A percentile compares a stretch with the other conserved stretches of the same genome.
These are phyloP conservation scores for Solanum hybrid DNA, from an alignment of 305 asterid species.

Conservation along the genomic window DNA sequence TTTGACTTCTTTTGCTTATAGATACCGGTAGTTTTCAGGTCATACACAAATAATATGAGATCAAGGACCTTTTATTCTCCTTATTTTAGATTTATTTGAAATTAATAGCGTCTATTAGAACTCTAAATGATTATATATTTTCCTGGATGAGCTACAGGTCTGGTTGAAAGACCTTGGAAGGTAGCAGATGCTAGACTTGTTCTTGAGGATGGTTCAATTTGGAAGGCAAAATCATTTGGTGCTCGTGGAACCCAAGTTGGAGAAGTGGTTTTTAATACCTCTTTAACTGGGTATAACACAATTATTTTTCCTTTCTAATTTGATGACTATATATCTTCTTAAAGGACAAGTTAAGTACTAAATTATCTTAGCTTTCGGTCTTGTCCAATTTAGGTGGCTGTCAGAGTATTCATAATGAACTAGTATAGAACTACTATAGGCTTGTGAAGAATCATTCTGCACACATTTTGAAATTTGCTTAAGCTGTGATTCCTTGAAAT, in stretches of 20 bases:
- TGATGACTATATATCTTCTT: not conserved
- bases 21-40: not conserved
- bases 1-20: not conserved
- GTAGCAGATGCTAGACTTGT: conserved; percentile 91
- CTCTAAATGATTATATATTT: not conserved
- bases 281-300: conserved; percentile 72
- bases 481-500: not conserved
- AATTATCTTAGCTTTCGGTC: not conserved
- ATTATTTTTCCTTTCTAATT: not conserved
- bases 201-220: conserved; percentile 87
- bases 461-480: not conserved
- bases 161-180: conserved; percentile 79
- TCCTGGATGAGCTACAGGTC: conserved; percentile 19
- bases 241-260: conserved; percentile 98
- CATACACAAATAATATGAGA: not conserved
- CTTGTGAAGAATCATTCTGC: not conserved
- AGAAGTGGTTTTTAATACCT: conserved; percentile 94
- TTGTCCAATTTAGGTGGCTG: not conserved
- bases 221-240: conserved; percentile 95
- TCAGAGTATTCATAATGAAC: not conserved
- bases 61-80: not conserved
- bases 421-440: not conserved
- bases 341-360: not conserved
- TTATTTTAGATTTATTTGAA: not conserved
- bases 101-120: not conserved